Conservation (phyloP, 345 rosid genomes). For the Bretschneidera sinensis region DNA sequence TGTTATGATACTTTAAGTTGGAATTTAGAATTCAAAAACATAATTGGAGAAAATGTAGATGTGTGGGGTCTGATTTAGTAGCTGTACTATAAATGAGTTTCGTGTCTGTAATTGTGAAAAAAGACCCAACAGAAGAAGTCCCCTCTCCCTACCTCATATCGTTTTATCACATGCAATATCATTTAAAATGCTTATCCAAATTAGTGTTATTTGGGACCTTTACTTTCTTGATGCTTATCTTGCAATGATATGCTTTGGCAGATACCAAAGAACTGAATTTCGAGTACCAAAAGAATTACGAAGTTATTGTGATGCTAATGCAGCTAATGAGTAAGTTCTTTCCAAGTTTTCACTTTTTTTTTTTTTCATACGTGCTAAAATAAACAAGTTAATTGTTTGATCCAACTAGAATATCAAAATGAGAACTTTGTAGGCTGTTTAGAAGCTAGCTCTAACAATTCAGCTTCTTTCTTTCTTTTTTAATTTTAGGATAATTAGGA, state of each 20-base stretch:
- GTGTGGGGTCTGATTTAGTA: neutral
- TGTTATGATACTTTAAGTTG: neutral
- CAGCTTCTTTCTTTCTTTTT: neutral
- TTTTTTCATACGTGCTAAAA: slow-evolving; percentile 3
- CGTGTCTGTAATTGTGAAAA: neutral
- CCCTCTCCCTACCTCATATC: neutral
- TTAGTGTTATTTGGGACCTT: neutral
- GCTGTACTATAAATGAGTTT: neutral
- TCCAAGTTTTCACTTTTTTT: neutral
- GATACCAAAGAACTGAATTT: slow-evolving; percentile 87
- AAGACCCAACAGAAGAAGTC: neutral
- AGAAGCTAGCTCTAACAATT: neutral
- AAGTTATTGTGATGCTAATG: slow-evolving; percentile 49
- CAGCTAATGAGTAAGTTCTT: slow-evolving; percentile 46
- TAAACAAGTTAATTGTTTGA: neutral
- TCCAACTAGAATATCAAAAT: neutral
- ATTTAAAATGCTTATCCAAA: neutral
- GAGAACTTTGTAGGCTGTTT: neutral
- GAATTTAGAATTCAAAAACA: neutral
- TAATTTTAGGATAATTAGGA: no score
- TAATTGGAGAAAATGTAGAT: neutral
- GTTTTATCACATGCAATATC: neutral
- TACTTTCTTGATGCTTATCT: slow-evolving; percentile 11
- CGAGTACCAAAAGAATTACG: slow-evolving; percentile 74
- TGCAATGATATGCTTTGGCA: slow-evolving; percentile 26